Base-by-base conservation (phyloP, 1,284 basidiomycete genomes). In the Pseudozyma hubeiensis region DNA sequence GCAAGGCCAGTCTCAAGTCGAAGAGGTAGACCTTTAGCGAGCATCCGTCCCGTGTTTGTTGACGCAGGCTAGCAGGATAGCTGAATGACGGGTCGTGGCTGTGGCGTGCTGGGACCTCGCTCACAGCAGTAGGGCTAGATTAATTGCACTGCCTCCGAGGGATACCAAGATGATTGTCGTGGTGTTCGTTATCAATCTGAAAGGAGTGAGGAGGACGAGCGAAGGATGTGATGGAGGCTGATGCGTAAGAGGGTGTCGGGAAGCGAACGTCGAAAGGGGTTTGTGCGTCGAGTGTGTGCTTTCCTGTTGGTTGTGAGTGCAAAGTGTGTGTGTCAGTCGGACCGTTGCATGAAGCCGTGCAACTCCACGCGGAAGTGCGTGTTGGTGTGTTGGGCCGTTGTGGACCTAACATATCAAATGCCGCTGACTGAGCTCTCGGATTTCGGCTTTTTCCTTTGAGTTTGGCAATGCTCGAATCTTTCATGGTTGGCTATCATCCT, bases 371-470 rank as follows among this genome's bases (percentile, higher is more conserved):
- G 30, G 41, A 47, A 51, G 24, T 41, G 34, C 37, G 30, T 30
- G 39, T 17, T 7, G 43, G 33, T 24, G 43, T 34, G n/a, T 29
- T 35, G 31, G 45, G 44, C 19, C 24, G 39, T 50, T 4, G 24
- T 24, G 4, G 24, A 24, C 24, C 24, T 37, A 37, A 37, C 35
- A 37, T 37, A 4, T 14, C 24, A 24, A 24, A 24, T 24, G 24
- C 24, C 24, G 24, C 24, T 24, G 24, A 24, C 24, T 24, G 24
- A 24, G 24, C 24, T 24, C 35, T 50, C 35, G 43, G 53, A 46
- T 47, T 17, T 61, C 59, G 59, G 59, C 47, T 40, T 43, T 59
- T 50, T n/a, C 16, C 43, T 37, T 14, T 10, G 35, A 24, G 35
- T 24, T 55, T 55, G 19, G 45, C 24, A 8, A 24, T 24, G 24